Conservation (phyloP, 257 asterid genomes). For the Gardenia jasminoides region DNA sequence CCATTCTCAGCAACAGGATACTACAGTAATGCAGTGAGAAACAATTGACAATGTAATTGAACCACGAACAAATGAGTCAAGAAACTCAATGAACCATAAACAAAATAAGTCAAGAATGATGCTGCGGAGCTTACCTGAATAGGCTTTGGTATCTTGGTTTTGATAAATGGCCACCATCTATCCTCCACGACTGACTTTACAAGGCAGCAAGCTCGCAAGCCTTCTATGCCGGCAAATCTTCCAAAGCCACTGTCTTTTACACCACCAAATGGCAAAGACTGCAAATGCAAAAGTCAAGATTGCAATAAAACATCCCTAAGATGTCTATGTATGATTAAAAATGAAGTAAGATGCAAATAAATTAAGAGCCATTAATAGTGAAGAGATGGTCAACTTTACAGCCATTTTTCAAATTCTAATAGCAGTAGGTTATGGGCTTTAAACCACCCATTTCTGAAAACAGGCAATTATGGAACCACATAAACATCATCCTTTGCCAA, state of each 20-base stretch:
- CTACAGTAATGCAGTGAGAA: constrained; percentile 33
- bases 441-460: background rate
- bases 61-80: background rate
- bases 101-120: background rate
- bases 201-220: constrained; percentile 94
- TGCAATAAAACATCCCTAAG: background rate
- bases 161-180: constrained; percentile 92
- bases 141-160: constrained; percentile 94
- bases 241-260: constrained; percentile 97
- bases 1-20: constrained; percentile 83
- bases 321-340: background rate
- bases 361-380: background rate
- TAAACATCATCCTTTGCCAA: background rate
- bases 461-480: background rate
- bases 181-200: constrained; percentile 93
- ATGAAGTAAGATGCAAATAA: background rate
- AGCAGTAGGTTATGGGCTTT: background rate
- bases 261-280: constrained; percentile 99
- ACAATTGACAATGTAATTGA: constrained; percentile 9
- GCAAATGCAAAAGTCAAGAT: constrained; percentile 8
- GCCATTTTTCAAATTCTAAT: background rate
- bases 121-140: constrained; percentile 56
- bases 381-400: background rate
- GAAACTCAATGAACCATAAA: background rate
- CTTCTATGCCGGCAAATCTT: constrained; percentile 96